phyloP scores from a whole-genome alignment of 306 rosid genomes.

The Vigna radiata region DNA sequence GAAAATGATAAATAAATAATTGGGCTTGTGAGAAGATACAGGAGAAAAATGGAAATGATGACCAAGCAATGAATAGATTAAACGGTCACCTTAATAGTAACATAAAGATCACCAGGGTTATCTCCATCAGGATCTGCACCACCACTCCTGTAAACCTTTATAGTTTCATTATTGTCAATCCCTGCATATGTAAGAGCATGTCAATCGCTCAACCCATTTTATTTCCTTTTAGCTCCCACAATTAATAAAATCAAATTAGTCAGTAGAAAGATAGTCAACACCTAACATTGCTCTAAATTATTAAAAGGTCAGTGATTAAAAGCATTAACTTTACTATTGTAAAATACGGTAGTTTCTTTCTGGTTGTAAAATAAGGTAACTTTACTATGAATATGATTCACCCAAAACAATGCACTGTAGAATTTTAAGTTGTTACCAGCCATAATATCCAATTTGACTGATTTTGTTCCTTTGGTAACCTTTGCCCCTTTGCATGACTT shows the following conservation, averaged over 20 bases:
- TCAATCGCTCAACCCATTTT: conserved; percentile 35
- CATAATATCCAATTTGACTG: conserved; percentile 70
- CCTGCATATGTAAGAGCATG: conserved; percentile 58
- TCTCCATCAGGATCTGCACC: conserved; percentile 94
- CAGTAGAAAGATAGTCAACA: conserved; percentile 8
- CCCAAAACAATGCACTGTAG: not conserved
- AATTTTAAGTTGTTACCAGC: conserved; percentile 58
- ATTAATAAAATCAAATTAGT: not conserved
- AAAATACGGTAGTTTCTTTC: conserved; percentile 17
- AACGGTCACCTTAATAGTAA: conserved; percentile 68
- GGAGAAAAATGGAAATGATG: not conserved
- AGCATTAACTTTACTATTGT: not conserved
- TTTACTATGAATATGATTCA: conserved; percentile 9
- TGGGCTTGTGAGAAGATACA: not conserved
- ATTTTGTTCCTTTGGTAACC: conserved; percentile 68
- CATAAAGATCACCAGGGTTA: conserved; percentile 85
- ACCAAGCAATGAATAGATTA: not conserved
- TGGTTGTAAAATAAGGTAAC: not conserved
- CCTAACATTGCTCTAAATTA: not conserved
- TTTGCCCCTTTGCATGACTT: conserved; percentile 77
- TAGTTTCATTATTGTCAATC: conserved; percentile 74
- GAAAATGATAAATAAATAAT: not conserved
- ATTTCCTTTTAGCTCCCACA: not conserved
- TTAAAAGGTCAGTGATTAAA: not conserved
- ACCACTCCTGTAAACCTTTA: conserved; percentile 74